Percentiles rank a stretch among this genome's conserved stretches.
phyloP scores from a whole-genome alignment of 768 basidiomycete species.

The Russula dissimulans region DNA sequence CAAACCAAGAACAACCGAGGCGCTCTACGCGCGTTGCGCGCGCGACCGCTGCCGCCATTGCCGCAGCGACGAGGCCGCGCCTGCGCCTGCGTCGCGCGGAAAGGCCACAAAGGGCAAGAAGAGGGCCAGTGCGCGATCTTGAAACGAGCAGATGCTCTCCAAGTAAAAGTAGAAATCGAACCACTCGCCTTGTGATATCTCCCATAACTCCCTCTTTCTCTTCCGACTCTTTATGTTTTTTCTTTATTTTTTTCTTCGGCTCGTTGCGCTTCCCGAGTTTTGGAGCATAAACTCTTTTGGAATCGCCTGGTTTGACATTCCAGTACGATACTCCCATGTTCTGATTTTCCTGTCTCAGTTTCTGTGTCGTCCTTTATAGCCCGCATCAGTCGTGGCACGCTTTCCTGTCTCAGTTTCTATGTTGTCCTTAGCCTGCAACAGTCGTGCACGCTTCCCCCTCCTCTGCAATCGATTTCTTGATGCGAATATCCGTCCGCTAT shows the following conservation, averaged over 20 bases:
- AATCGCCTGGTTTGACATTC: no score
- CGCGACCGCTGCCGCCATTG: no score
- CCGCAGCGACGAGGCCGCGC: no score
- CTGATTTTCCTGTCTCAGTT: no score
- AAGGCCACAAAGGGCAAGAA: neutral
- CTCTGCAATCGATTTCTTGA: no score
- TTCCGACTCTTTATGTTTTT: neutral
- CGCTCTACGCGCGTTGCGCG: no score
- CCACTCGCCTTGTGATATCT: neutral
- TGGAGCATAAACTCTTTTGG: neutral
- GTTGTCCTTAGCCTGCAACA: neutral
- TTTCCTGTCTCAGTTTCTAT: no score
- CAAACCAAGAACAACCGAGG: neutral
- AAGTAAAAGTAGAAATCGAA: neutral
- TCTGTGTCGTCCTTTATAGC: no score
- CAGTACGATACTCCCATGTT: neutral
- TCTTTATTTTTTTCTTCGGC: neutral
- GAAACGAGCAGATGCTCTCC: no score
- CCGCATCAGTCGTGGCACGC: no score
- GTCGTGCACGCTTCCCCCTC: neutral
- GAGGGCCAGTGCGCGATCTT: neutral
- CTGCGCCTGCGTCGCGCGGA: neutral
- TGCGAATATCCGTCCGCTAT: no score
- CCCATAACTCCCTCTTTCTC: no score
- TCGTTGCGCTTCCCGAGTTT: neutral